These are phyloP conservation scores for Phytophthora kernoviae DNA, from an alignment of 352 stramenopile genomes.

Conservation along the genomic window DNA sequence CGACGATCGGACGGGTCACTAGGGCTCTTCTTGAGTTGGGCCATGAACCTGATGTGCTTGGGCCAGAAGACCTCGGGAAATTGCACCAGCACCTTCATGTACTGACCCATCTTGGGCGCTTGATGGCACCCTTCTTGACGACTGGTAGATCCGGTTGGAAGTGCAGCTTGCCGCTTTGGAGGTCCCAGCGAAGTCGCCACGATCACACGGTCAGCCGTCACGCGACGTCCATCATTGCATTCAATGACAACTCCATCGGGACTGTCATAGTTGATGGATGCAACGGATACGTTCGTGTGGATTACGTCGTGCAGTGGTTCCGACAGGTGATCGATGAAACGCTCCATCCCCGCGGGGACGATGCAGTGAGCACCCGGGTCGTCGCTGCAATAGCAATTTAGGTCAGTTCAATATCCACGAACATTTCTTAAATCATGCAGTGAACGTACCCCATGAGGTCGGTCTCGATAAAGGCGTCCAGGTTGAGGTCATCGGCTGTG, in stretches of 20 bases:
- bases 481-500: slow-evolving; percentile 34
- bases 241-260: slow-evolving; percentile 42
- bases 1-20: slow-evolving; percentile 12
- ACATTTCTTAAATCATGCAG: neutral
- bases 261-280: slow-evolving; percentile 36
- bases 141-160: slow-evolving; percentile 57
- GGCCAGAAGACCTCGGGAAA: slow-evolving; percentile 71
- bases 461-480: slow-evolving; percentile 35
- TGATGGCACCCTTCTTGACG: slow-evolving; percentile 52
- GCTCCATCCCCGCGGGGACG: slow-evolving; percentile 56
- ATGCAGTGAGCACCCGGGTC: slow-evolving; percentile 60
- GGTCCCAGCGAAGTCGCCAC: slow-evolving; percentile 59
- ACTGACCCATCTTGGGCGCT: slow-evolving; percentile 60
- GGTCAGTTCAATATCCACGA: neutral
- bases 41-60: slow-evolving; percentile 49
- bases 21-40: slow-evolving; percentile 30
- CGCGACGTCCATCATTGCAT: slow-evolving; percentile 23
- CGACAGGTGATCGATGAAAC: slow-evolving; percentile 47
- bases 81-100: slow-evolving; percentile 83
- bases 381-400: slow-evolving; percentile 32
- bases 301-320: slow-evolving; percentile 42
- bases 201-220: slow-evolving; percentile 51
- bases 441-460: slow-evolving; percentile 29
- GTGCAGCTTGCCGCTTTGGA: slow-evolving; percentile 50
- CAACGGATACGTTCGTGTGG: slow-evolving; percentile 35